Conservation (phyloP, 2,329 filamentous ascomycete species). For the Arachnopeziza araneosa region DNA sequence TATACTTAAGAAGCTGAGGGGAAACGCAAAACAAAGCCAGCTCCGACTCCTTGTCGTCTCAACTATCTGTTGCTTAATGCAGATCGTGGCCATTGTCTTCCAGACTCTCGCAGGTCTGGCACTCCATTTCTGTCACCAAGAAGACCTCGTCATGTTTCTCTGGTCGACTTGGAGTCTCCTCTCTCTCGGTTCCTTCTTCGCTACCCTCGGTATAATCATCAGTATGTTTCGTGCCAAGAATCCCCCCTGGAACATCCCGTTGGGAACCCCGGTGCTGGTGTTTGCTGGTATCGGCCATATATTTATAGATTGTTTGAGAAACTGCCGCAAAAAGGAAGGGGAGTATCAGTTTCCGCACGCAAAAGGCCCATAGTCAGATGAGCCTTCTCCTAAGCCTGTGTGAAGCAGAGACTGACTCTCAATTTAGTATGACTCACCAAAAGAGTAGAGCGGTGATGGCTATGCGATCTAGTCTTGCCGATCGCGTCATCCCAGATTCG, state of each 20-base stretch:
- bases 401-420: neutral
- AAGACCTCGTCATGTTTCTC: conserved; percentile 44
- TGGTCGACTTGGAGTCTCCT: conserved; percentile 37
- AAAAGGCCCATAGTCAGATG: neutral
- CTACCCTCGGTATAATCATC: conserved; percentile 49
- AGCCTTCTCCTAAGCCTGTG: neutral
- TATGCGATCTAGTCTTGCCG: neutral
- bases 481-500: neutral
- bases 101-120: conserved; percentile 38
- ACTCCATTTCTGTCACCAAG: conserved; percentile 48
- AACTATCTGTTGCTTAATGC: conserved; percentile 26
- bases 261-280: conserved; percentile 54
- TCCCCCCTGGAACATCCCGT: conserved; percentile 51
- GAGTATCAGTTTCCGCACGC: neutral
- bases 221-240: conserved; percentile 43
- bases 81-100: conserved; percentile 38
- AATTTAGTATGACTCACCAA: neutral
- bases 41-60: conserved; percentile 36
- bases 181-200: conserved; percentile 50
- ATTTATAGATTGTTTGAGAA: neutral
- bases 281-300: conserved; percentile 31
- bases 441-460: neutral
- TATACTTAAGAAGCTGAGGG: neutral
- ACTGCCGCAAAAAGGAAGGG: neutral
- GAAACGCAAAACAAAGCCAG: neutral